These are phyloP conservation scores for Botrytis paeoniae DNA, from an alignment of 2,329 filamentous ascomycete genomes.

Conservation along the genomic window DNA sequence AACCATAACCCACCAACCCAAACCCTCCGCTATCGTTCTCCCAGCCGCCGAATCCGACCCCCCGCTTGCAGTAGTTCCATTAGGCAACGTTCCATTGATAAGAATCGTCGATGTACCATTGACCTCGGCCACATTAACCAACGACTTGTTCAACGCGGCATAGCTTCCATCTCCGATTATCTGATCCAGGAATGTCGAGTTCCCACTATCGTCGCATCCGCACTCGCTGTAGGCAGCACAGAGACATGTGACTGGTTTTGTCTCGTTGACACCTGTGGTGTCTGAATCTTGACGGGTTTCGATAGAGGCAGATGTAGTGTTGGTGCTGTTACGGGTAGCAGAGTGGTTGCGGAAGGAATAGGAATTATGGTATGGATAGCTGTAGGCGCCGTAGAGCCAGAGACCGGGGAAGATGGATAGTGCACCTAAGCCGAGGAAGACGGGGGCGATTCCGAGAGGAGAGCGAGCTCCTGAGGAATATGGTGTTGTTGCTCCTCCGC, in stretches of 20 bases:
- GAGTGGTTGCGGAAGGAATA: slow-evolving; percentile 52
- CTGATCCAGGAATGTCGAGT: slow-evolving; percentile 56
- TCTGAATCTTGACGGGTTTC: slow-evolving; percentile 18
- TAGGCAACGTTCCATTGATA: slow-evolving; percentile 73
- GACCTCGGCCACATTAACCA: slow-evolving; percentile 60
- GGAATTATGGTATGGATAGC: slow-evolving; percentile 56
- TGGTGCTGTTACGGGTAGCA: slow-evolving; percentile 25
- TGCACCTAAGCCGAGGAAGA: slow-evolving; percentile 50
- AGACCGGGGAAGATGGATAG: slow-evolving; percentile 49
- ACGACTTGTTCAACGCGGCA: slow-evolving; percentile 53
- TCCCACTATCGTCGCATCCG: slow-evolving; percentile 66
- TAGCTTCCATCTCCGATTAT: slow-evolving; percentile 66
- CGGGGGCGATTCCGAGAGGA: slow-evolving; percentile 50
- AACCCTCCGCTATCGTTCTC: slow-evolving; percentile 20
- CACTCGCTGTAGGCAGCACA: slow-evolving; percentile 57
- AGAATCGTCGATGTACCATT: slow-evolving; percentile 64
- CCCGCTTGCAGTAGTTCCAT: slow-evolving; percentile 57
- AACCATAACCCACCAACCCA: slow-evolving; percentile 36
- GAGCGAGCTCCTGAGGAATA: slow-evolving; percentile 55
- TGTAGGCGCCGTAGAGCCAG: slow-evolving; percentile 63
- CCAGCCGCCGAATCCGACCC: slow-evolving; percentile 41
- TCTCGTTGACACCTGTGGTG: slow-evolving; percentile 49
- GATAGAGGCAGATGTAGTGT: slow-evolving; percentile 44
- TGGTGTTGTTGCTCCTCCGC: slow-evolving; percentile 60
- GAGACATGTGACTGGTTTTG: slow-evolving; percentile 57